Evolutionary conservation across 768 basidiomycete genomes (phyloP), one percentile per base, ranked within the genome.

Genomic region (Calvatia gigantea): DNA sequence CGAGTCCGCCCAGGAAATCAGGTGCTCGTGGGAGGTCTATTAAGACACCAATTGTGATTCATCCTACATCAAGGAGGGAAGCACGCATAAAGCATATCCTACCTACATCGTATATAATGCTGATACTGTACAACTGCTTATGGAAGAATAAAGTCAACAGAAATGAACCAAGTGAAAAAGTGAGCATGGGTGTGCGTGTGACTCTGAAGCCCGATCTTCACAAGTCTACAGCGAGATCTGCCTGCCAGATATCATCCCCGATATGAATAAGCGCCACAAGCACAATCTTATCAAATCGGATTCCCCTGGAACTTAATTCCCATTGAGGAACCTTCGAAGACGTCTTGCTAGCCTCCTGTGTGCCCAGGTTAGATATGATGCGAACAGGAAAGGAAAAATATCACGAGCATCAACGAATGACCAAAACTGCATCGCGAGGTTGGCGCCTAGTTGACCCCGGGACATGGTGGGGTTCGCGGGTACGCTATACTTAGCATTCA

Each of bases 361-460:
- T n/a, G 31, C 6, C 15, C 12, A 52, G n/a, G 14, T 39, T 14
- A 27, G 29, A 33, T 33, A 2, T 23, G 29, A 52, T 51, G 6
- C 8, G 14, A 21, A 1, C 6, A 25, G 4, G 21, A 23, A 5
- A 2, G 15, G 33, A 14, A 32, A 28, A 21, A 38, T 21, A 23
- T n/a, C 14, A 37, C 47, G 35, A 29, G 52, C 56, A 51, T 60
- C 59, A 15, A 60, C 39, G 44, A 51, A 60, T 25, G 54, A 42
- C 49, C 55, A 47, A 33, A 56, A 38, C 29, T 56, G 54, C 44
- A 46, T 37, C 17, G 80, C 71, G 17, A 82, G 60, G 1, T 65
- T 62, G 1, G 67, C 64, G 0, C 70, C 80, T 5, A 82, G 65
- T 41, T 75, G 69, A 1, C 71, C 74, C 1, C 79, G 72, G 1